Evolutionary conservation across 768 basidiomycete genomes (phyloP).

Genomic region (Collybia mongolica): DNA sequence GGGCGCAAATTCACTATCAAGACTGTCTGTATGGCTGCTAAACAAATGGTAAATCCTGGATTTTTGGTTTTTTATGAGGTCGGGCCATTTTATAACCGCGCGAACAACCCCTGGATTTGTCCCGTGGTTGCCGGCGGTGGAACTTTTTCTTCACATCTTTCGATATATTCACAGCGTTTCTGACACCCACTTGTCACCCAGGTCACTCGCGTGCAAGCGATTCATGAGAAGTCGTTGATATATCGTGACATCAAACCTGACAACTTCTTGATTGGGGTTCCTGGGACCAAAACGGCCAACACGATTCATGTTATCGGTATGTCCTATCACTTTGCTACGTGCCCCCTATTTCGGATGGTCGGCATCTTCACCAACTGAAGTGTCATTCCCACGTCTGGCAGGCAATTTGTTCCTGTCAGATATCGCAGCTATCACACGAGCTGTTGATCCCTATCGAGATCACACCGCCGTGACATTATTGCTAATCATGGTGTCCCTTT

Average conservation of each 20-base stretch:
- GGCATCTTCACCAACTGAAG: neutral
- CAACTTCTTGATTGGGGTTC: constrained; percentile 96
- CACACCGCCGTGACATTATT: constrained; percentile 3
- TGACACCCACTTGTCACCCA: constrained; percentile 28
- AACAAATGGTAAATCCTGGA: constrained; percentile 85
- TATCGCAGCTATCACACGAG: neutral
- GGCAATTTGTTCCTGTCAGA: neutral
- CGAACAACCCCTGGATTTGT: too few species aligned
- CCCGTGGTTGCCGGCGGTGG: constrained; percentile 13
- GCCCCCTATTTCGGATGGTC: neutral
- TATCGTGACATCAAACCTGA: constrained; percentile 99
- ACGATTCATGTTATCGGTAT: constrained; percentile 82
- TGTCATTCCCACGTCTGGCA: too few species aligned
- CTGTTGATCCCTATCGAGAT: neutral
- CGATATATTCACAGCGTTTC: constrained; percentile 4
- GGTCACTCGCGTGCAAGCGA: constrained; percentile 95
- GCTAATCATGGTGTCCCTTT: constrained; percentile 5
- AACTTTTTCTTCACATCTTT: neutral
- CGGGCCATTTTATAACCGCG: too few species aligned
- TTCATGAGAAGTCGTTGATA: constrained; percentile 98
- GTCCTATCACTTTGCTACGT: constrained; percentile 23
- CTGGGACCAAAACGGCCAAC: constrained; percentile 88
- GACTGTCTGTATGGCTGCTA: constrained; percentile 98
- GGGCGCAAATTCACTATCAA: constrained; percentile 97
- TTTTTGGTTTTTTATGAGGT: neutral